phyloP scores from a whole-genome alignment of 78 protist genomes.

The Emiliania huxleyi region DNA sequence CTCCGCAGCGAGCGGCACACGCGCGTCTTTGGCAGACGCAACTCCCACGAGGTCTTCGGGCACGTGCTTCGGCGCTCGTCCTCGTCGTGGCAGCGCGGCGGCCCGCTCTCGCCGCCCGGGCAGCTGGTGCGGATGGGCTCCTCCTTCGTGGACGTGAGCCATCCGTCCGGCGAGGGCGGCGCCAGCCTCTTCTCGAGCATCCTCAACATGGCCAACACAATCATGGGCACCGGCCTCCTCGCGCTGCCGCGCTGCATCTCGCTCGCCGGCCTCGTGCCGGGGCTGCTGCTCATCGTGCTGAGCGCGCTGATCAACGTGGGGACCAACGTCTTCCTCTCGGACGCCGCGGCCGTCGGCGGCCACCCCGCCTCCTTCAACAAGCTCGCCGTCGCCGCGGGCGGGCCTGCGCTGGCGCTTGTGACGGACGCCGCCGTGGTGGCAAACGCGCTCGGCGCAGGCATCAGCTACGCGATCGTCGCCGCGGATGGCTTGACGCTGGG shows the following conservation, averaged over 20 bases:
- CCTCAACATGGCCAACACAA: slow-evolving; percentile 33
- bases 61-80: no score
- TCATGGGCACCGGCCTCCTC: slow-evolving; percentile 36
- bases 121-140: not conserved
- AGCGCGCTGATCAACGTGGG: not conserved
- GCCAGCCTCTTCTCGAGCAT: not conserved
- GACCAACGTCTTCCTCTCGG: not conserved
- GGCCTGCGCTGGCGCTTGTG: not conserved
- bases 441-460: not conserved
- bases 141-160: not conserved
- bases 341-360: not conserved
- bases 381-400: not conserved
- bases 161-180: not conserved
- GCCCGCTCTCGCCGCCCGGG: not conserved
- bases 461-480: not conserved
- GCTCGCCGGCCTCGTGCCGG: not conserved
- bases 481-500: not conserved
- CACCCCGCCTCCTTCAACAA: not conserved
- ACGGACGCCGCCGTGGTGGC: not conserved
- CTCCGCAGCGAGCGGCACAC: no score
- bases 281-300: not conserved
- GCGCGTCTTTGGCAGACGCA: no score
- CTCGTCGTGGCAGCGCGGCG: no score
- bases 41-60: no score
- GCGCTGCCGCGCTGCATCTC: not conserved